Base-by-base conservation (phyloP, 169 alveolate genomes). In the Cyclospora cayetanensis region DNA sequence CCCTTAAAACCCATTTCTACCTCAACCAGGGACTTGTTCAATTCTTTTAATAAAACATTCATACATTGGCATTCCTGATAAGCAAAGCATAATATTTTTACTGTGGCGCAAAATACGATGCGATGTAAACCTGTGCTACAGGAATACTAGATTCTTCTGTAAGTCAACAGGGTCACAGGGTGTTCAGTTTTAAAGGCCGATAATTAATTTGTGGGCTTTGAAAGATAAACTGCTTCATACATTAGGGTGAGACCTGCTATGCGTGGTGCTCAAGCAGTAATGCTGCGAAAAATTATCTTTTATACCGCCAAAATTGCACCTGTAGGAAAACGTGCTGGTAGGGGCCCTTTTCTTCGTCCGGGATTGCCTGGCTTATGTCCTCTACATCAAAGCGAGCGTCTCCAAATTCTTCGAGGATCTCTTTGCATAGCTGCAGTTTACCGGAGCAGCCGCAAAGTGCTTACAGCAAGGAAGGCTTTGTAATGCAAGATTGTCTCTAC, bases 1-100 rank as follows among this genome's bases (percentile, higher is more conserved):
- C 99, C 99, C 93, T 97, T 97, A 92, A 98, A 96, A 29, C 99
- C 99, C 82, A 97, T 94, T 80, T 97, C 97, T 31, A 98, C 95
- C 93, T 98, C 99, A 92, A 94, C 94, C 82, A 97, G 95, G 25
- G 90, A 92, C 74, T 91, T 83, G 77, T 93, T 93, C 92, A 97
- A 97, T 92, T 96, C 98, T 80, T 89, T 92, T 39, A 97, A 91
- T 84, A 95, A 96, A 42, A 89, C 95, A 90, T 96, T 97, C 99
- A 97, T 97, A 96, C 95, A 96, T 92, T 96, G 98, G 91, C 93
- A 90, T 65, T 52, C 95, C 91, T 91, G 91, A 66, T 50, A 55
- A 50, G 18, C 39, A 9, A 46, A 29, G 74, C 35, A 18, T 35
- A n/a, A 12, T 22, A 46, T 68, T 11, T 7, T 63, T 11, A 15